Base-by-base conservation (phyloP, 2,329 filamentous ascomycete genomes). In the Emmonsiellopsis sp. region DNA sequence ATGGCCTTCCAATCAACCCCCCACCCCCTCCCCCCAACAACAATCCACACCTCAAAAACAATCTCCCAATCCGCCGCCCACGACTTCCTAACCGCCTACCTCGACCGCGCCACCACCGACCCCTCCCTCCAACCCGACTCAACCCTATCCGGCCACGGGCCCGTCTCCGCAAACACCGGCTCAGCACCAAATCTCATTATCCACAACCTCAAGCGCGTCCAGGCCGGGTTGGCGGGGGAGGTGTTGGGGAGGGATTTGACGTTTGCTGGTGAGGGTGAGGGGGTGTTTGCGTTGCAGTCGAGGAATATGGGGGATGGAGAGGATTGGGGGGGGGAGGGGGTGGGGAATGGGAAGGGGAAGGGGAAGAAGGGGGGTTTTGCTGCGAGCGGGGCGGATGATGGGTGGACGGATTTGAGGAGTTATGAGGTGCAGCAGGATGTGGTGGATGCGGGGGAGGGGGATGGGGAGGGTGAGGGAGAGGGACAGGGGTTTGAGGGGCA, bases 121-220 rank as follows among this genome's bases (percentile, higher is more conserved):
- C 67, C 72, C 20, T 66, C 69, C 11, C 65, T 73, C 9, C 72
- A 74, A 54, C 72, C 72, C 31, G 73, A 71, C 55, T 69, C 72
- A 31, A 67, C 67, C 53, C 71, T 74, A 55, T 72, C 68, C 50
- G 70, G 71, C 51, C 66, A 72, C 48, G 72, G 72, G 2, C 72
- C 72, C 37, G 62, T 72, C 51, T 70, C 70, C 30, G 70, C 69
- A 51, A 71, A 67, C 35, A 69, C 72, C 10, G 67, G 69, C 40
- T 64, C 68, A 3, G 67, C 69, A 20, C 69, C 70, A 1, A 73
- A 73, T 34, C 61, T 74, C 16, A 70, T 71, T 26, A 62, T 75
- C 43, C 72, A 75, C 61, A 74, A 72, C 55, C 59, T 75, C 52
- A 71, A 72, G 63, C 71, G 72, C 44, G 69, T 75, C 35, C 69